phyloP scores from a whole-genome alignment of 768 basidiomycete species.

The Tephrocybe rancida region DNA sequence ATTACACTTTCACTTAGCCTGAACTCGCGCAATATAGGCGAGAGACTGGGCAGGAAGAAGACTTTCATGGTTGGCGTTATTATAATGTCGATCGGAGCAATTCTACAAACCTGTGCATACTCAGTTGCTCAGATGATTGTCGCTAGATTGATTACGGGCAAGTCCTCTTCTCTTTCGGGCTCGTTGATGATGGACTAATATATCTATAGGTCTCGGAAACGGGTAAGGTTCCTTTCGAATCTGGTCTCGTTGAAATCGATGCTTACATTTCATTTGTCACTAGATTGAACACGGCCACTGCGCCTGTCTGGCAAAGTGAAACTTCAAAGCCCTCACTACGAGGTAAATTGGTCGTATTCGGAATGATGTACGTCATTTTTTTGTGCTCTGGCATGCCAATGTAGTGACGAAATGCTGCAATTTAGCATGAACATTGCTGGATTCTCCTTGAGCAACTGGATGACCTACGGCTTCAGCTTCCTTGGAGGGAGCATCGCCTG shows the following conservation, averaged over 20 bases:
- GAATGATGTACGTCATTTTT: slow-evolving; percentile 42
- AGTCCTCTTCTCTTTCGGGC: background rate
- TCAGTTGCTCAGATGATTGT: slow-evolving; percentile 51
- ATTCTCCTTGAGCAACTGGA: slow-evolving; percentile 54
- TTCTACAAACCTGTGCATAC: slow-evolving; percentile 49
- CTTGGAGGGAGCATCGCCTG: slow-evolving; percentile 43
- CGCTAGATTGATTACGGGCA: slow-evolving; percentile 48
- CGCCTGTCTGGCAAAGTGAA: slow-evolving; percentile 56
- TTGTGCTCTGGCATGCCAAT: background rate
- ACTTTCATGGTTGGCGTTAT: slow-evolving; percentile 51
- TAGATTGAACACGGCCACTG: slow-evolving; percentile 50
- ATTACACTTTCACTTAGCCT: background rate
- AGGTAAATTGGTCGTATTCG: slow-evolving; percentile 51
- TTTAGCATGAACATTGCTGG: slow-evolving; percentile 52
- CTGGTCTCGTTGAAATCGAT: too few relatives aligned
- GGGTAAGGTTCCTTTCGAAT: slow-evolving; percentile 29
- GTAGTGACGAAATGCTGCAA: background rate
- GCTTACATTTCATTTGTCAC: background rate
- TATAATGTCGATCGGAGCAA: slow-evolving; percentile 55
- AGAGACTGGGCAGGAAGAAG: slow-evolving; percentile 45
- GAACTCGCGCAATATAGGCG: slow-evolving; percentile 26
- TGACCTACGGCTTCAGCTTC: slow-evolving; percentile 55
- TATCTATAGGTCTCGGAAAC: slow-evolving; percentile 42
- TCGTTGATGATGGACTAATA: background rate
- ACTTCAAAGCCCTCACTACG: slow-evolving; percentile 49